Base-by-base conservation (phyloP, 129 eudicot genomes). In the Oenanthe sinensis region DNA sequence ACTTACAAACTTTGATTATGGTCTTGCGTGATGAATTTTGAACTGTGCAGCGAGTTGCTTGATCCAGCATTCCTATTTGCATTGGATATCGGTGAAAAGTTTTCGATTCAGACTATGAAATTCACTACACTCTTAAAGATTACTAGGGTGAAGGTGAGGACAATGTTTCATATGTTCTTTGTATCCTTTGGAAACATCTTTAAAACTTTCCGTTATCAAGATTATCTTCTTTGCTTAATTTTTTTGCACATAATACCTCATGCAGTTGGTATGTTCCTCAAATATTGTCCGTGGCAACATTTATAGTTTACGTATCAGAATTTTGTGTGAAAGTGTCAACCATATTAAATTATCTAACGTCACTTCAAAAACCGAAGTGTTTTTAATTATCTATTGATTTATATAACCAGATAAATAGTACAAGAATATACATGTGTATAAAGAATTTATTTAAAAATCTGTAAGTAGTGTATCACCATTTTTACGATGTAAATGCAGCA, bases 1-100 rank as follows among this genome's bases (percentile, higher is more conserved):
- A 42, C 19, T 47, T 74, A 26, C 40, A 5, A 36, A 55, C 22
- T 48, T 28, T 46, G 14, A 43, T 46, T 28, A 14, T 28, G 36
- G 11, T 86, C 47, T 68, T 80, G 71, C 42, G 60, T 47, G 71
- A 71, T 37, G 42, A 49, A 40, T 76, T 33, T 77, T 0, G 44
- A 69, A 62, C 70, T 84, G 60, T 82, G 65, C 91, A 95, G 98
- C 71, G 98, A 91, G 81, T 91, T 95, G 80, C 97, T 95, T 77
- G 98, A 95, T 84, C 91, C 98, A 33, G 90, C 98, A 49, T 95
- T 95, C 83, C 90, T 91, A 58, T 95, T 95, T 84, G 86, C 98
- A 76, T 75, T 95, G 88, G 98, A 95, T 82, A 91, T 86, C 58
- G 96, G 97, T 75, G 97, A 95, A 83, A 91, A 88, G 85, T 87